Evolutionary conservation across 2,329 filamentous ascomycete genomes (phyloP).

Genomic region (Arthrobotrys conoides): DNA sequence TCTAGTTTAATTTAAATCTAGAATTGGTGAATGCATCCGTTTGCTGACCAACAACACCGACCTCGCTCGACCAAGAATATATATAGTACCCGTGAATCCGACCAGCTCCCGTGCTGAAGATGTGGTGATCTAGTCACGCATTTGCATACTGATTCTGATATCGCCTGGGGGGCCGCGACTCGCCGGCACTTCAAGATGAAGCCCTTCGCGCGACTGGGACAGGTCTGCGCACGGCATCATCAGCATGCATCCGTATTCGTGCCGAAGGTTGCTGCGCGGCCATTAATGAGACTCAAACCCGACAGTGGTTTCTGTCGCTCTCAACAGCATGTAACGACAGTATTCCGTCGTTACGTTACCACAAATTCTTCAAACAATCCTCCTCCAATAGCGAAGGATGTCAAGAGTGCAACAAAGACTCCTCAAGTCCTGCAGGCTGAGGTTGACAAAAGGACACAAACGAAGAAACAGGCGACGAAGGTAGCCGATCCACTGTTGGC

Average conservation of each 20-base stretch:
- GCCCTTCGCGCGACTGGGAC: slow-evolving; percentile 47
- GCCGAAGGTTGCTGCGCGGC: not conserved
- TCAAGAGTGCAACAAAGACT: slow-evolving; percentile 43
- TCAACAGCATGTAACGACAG: slow-evolving; percentile 5
- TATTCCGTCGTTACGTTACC: slow-evolving; percentile 43
- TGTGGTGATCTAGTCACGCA: slow-evolving; percentile 25
- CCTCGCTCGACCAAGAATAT: slow-evolving; percentile 15
- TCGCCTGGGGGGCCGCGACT: slow-evolving; percentile 1
- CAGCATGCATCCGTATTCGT: slow-evolving; percentile 8
- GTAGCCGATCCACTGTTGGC: slow-evolving; percentile 43
- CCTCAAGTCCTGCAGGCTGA: slow-evolving; percentile 42
- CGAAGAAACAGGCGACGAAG: slow-evolving; percentile 25
- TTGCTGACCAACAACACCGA: slow-evolving; percentile 43
- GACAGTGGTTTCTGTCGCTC: not conserved
- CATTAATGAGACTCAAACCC: slow-evolving; percentile 3
- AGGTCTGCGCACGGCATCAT: slow-evolving; percentile 44
- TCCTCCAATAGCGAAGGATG: slow-evolving; percentile 4
- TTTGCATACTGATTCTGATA: not conserved
- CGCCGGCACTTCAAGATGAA: slow-evolving; percentile 36
- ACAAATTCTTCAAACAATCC: slow-evolving; percentile 32
- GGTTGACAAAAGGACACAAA: slow-evolving; percentile 32
- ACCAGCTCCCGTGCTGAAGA: slow-evolving; percentile 14
- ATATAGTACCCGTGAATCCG: slow-evolving; percentile 29
- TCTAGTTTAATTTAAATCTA: not conserved
- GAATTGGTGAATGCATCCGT: slow-evolving; percentile 1